Percentiles rank a stretch among this genome's conserved stretches.
Evolutionary conservation across 768 basidiomycete genomes (phyloP).

Genomic region (Russula sp.): DNA sequence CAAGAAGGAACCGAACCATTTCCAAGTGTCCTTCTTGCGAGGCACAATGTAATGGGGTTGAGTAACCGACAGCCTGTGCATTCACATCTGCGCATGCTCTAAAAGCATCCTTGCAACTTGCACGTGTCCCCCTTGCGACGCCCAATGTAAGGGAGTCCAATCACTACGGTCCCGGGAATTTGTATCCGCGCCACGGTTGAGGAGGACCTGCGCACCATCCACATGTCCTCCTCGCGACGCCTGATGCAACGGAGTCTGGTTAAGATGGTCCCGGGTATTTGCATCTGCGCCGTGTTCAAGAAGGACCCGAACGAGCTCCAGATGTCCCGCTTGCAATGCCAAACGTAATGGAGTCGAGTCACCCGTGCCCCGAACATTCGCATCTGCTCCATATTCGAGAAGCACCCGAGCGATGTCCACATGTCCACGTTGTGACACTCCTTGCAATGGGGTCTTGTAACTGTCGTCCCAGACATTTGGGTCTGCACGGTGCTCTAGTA

Average conservation of each 20-base stretch:
- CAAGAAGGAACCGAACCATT: neutral
- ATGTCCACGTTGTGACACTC: neutral
- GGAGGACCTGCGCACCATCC: too few species aligned
- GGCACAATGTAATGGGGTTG: neutral
- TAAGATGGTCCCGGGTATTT: too few species aligned
- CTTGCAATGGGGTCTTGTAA: too few species aligned
- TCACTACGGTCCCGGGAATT: too few species aligned
- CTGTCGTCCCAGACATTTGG: too few species aligned
- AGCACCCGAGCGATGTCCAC: neutral
- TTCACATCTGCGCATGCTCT: neutral
- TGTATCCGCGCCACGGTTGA: too few species aligned
- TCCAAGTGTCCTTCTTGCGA: neutral
- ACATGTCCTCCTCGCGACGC: too few species aligned
- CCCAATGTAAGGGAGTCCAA: too few species aligned
- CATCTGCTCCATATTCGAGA: neutral
- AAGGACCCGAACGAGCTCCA: neutral
- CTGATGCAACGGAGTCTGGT: too few species aligned
- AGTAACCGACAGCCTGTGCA: neutral
- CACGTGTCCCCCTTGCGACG: too few species aligned
- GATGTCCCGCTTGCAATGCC: neutral
- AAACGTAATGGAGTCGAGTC: neutral
- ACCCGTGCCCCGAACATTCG: neutral
- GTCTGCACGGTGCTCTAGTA: too few species aligned
- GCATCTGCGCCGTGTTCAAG: neutral
- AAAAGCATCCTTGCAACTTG: too few species aligned